These are phyloP conservation scores for Ambispora gerdemannii DNA, from an alignment of 192 early-diverging fungal genomes.

Conservation along the genomic window DNA sequence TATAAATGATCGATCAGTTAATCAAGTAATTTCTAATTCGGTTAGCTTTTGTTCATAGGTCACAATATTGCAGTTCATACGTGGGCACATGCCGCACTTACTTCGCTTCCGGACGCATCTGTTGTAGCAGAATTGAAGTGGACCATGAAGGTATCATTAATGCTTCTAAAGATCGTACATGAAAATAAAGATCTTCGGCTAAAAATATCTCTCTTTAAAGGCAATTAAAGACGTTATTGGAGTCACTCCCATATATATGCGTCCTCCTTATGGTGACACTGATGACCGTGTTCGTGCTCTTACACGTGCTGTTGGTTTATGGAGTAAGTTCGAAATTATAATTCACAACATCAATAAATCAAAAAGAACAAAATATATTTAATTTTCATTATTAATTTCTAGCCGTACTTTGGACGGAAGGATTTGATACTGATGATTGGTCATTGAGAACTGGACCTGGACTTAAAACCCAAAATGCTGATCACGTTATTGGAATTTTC, in stretches of 20 bases:
- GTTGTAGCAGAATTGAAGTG: slow-evolving; percentile 65
- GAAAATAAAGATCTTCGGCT: not conserved
- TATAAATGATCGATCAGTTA: not conserved
- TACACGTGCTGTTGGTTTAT: slow-evolving; percentile 9
- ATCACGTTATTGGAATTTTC: slow-evolving; percentile 33
- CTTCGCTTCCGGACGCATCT: slow-evolving; percentile 43
- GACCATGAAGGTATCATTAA: slow-evolving; percentile 50
- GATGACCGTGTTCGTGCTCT: slow-evolving; percentile 57
- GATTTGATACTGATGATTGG: slow-evolving; percentile 54
- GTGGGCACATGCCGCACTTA: slow-evolving; percentile 59
- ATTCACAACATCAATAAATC: slow-evolving; percentile 23
- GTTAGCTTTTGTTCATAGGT: slow-evolving; percentile 34
- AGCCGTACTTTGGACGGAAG: slow-evolving; percentile 54
- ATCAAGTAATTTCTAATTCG: no score
- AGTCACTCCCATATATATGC: slow-evolving; percentile 51
- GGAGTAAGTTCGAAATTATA: slow-evolving; percentile 31
- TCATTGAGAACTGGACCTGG: slow-evolving; percentile 23
- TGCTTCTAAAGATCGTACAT: not conserved
- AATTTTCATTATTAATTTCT: slow-evolving; percentile 33
- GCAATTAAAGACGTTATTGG: slow-evolving; percentile 52
- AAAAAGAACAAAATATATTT: slow-evolving; percentile 4
- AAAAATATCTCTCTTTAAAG: not conserved
- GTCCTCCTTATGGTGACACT: slow-evolving; percentile 49
- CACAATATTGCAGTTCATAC: slow-evolving; percentile 64
- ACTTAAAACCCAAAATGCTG: slow-evolving; percentile 20